phyloP scores from a whole-genome alignment of 768 basidiomycete species.

The Omphalotus guepiniiformis region DNA sequence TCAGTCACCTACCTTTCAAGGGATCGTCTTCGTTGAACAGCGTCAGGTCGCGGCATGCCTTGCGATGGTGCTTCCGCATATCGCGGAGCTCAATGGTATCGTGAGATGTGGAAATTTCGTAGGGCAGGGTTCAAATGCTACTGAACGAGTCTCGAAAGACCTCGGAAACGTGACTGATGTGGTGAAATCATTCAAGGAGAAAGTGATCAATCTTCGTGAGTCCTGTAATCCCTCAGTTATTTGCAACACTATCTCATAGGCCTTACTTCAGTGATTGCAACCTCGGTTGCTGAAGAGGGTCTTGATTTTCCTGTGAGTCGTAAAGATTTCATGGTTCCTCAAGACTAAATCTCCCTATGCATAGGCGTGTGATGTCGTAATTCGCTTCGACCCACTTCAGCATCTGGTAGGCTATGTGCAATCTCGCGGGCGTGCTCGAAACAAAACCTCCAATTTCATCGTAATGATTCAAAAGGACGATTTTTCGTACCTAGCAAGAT shows the following conservation, averaged over 20 bases:
- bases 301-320: slow-evolving; percentile 75
- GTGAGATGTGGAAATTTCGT: slow-evolving; percentile 64
- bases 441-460: slow-evolving; percentile 70
- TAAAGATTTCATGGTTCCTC: background rate
- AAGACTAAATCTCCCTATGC: background rate
- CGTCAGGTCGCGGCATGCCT: slow-evolving; percentile 74
- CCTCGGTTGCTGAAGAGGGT: slow-evolving; percentile 89
- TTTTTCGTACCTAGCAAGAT: slow-evolving; percentile 49
- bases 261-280: slow-evolving; percentile 59
- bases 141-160: slow-evolving; percentile 33
- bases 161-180: slow-evolving; percentile 53
- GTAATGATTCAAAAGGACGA: slow-evolving; percentile 74
- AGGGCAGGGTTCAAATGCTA: slow-evolving; percentile 55
- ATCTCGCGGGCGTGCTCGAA: slow-evolving; percentile 82
- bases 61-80: slow-evolving; percentile 54
- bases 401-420: slow-evolving; percentile 89
- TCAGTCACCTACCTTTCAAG: slow-evolving; percentile 58
- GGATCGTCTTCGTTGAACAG: slow-evolving; percentile 85
- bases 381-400: slow-evolving; percentile 79
- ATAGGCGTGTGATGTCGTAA: slow-evolving; percentile 79
- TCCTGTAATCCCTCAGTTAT: slow-evolving; percentile 14
- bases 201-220: slow-evolving; percentile 65
- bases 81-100: slow-evolving; percentile 53
- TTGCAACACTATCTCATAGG: background rate
- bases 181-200: slow-evolving; percentile 60